Evolutionary conservation across 805 yeast genomes (phyloP).

Genomic region (Zygotorulaspora sp.): DNA sequence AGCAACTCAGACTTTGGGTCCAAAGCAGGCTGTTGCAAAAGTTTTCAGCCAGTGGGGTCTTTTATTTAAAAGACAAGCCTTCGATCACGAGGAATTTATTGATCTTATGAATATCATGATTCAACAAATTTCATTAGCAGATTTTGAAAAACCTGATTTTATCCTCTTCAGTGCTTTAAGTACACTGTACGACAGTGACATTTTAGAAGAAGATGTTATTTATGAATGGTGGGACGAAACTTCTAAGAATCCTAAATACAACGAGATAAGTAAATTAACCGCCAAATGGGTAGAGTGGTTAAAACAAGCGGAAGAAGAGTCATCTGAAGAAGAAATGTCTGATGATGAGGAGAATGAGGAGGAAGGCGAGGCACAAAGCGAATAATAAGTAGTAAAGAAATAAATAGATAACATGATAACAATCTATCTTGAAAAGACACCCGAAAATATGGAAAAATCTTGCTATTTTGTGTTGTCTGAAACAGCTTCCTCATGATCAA

Average conservation of each 20-base stretch:
- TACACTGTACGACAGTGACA: constrained; percentile 73
- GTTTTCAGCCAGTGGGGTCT: constrained; percentile 78
- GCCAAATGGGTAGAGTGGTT: constrained; percentile 84
- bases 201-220: constrained; percentile 76
- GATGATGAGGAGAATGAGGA: constrained; percentile 34
- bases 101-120: constrained; percentile 56
- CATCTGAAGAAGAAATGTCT: constrained; percentile 47
- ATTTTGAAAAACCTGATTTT: constrained; percentile 35
- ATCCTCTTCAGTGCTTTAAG: constrained; percentile 41
- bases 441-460: too few species aligned
- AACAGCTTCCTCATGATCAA: too few species aligned
- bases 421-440: too few species aligned
- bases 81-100: constrained; percentile 70
- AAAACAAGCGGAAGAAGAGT: constrained; percentile 66
- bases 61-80: constrained; percentile 80
- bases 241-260: constrained; percentile 39
- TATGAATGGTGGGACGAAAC: constrained; percentile 71
- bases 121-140: constrained; percentile 27
- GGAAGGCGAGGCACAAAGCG: constrained; percentile 7
- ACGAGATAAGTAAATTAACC: constrained; percentile 52
- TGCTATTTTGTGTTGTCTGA: too few species aligned
- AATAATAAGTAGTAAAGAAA: not conserved
- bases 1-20: constrained; percentile 68
- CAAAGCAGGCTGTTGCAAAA: constrained; percentile 70
- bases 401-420: too few species aligned